Base-by-base conservation (phyloP, 2,329 filamentous ascomycete genomes). In the Cercospora sesami region DNA sequence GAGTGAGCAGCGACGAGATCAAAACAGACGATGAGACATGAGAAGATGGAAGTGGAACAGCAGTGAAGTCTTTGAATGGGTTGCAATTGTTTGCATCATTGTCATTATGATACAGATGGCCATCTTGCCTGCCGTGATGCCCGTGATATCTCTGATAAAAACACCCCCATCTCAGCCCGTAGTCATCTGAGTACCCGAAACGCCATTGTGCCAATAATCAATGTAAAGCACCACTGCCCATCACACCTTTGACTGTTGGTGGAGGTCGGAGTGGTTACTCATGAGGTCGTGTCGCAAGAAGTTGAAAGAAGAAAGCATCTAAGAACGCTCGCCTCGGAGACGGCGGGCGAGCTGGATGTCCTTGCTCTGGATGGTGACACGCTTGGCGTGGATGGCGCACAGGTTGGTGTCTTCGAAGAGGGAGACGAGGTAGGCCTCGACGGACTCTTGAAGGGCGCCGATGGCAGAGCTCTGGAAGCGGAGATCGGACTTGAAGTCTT, bases 401-500 rank as follows among this genome's bases (percentile, higher is more conserved):
- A 98, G 86, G 82, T 98, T 97, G 72, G 92, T 92, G 81, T 96
- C 93, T 79, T 97, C 94, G 78, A 98, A 97, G n/a, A 98, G 84
- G 78, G 96, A 94, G 68, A 98, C 91, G 74, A 98, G 86, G 81
- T 96, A 98, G 5, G 94, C 94, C 83, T 98, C 94, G n/a, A 94
- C 89, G 14, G 94, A 93, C 84, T 98, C 94, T 81, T 98, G 94
- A 2, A 98, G 86, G 12, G 94, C 94, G 77, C 91, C 89, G 76
- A 98, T 95, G 62, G 95, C 94, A 75, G 96, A 94, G 64, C 92
- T 96, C 83, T 98, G 95, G 94, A 95, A 99, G 74, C 94, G 89
- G 80, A 98, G 88, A 69, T 92, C 90, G 83, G 75, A 85, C 84
- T 86, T 86, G 81, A 83, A 84, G 80, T 84, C 83, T 77, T 84